Percentiles rank a stretch among this genome's conserved stretches.
These are phyloP conservation scores for Vigna reflexopilosa DNA, from an alignment of 306 rosid species.

Conservation along the genomic window DNA sequence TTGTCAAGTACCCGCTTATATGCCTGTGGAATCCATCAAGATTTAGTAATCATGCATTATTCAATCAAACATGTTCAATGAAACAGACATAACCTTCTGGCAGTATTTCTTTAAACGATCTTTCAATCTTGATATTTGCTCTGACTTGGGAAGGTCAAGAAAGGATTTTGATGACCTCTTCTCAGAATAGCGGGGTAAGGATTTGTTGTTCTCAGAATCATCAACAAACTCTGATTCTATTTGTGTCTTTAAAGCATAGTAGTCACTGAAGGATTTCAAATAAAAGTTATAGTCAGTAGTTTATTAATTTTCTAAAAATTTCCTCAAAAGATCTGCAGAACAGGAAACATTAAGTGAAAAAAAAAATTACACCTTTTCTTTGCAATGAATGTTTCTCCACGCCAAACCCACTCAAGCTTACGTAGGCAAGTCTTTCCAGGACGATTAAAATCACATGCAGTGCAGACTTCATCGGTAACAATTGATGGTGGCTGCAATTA, in stretches of 20 bases:
- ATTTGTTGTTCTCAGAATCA: conserved; percentile 47
- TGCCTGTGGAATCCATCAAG: conserved; percentile 64
- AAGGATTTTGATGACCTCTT: conserved; percentile 73
- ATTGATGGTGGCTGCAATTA: conserved; percentile 89
- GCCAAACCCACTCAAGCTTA: conserved; percentile 99
- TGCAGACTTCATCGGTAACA: conserved; percentile 95
- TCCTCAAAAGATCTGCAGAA: conserved; percentile 16
- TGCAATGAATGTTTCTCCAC: conserved; percentile 91
- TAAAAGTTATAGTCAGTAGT: conserved; percentile 39
- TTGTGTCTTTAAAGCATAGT: conserved; percentile 89
- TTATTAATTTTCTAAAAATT: conserved; percentile 36
- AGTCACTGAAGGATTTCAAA: conserved; percentile 71
- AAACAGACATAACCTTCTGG: conserved; percentile 76
- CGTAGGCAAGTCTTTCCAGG: conserved; percentile 97
- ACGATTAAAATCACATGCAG: conserved; percentile 99
- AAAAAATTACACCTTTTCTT: conserved; percentile 67
- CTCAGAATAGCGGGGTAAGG: conserved; percentile 37
- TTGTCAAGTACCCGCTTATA: conserved; percentile 92
- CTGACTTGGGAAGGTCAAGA: conserved; percentile 89
- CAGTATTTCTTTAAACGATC: conserved; percentile 96
- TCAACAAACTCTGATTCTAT: conserved; percentile 94
- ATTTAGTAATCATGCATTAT: conserved; percentile 48
- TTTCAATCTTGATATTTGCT: conserved; percentile 81
- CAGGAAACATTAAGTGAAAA: conserved; percentile 35
- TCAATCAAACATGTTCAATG: conserved; percentile 42